phyloP scores from a whole-genome alignment of 179 eudicot genomes.

The Drosera spatulata region DNA sequence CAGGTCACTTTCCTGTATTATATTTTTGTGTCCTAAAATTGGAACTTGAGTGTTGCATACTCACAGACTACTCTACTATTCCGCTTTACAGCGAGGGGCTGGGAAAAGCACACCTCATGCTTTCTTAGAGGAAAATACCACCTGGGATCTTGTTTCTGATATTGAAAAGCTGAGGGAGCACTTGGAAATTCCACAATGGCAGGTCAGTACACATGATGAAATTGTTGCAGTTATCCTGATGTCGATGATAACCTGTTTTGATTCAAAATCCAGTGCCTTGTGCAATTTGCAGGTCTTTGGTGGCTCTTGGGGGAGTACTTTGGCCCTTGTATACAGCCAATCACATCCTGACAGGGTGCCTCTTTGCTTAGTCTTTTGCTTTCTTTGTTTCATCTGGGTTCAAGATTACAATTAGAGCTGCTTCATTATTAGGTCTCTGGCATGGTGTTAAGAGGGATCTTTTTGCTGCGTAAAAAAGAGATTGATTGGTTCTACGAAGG shows the following conservation, averaged over 20 bases:
- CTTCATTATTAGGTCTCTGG: constrained; percentile 61
- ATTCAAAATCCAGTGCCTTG: constrained; percentile 1
- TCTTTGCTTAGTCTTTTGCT: constrained; percentile 1
- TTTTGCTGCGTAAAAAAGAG: constrained; percentile 93
- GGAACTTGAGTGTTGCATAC: not conserved
- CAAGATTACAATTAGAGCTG: not conserved
- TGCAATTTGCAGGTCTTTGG: constrained; percentile 71
- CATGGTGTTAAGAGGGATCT: constrained; percentile 86
- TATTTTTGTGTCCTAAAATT: not conserved
- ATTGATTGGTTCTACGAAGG: constrained; percentile 99
- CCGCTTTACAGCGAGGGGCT: constrained; percentile 66
- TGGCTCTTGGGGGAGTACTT: constrained; percentile 99
- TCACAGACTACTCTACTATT: not conserved
- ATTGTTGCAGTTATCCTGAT: not conserved
- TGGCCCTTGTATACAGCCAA: constrained; percentile 94
- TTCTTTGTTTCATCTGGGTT: not conserved
- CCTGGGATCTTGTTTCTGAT: constrained; percentile 92
- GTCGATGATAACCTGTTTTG: not conserved
- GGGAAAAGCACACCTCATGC: constrained; percentile 99
- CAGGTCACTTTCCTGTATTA: constrained; percentile 45
- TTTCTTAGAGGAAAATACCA: constrained; percentile 87
- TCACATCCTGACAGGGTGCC: constrained; percentile 80
- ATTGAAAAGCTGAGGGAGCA: constrained; percentile 84
- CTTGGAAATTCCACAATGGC: constrained; percentile 89
- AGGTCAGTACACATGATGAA: constrained; percentile 28